A percentile compares a stretch with the other conserved stretches of the same genome.
Conservation (phyloP, 768 basidiomycete species). For the Trichaptum fuscoviolaceum region DNA sequence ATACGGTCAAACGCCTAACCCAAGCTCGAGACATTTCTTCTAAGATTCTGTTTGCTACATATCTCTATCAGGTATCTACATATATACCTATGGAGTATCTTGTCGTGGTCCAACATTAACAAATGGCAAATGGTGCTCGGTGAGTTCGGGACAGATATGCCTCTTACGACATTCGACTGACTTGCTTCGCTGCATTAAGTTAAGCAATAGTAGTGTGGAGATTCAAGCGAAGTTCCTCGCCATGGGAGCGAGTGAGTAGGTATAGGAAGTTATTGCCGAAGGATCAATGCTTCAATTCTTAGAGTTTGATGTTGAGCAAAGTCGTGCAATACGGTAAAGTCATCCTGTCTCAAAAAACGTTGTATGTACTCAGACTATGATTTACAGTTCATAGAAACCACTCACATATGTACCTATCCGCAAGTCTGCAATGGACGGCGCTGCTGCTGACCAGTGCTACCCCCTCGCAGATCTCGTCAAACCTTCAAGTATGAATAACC, state of each 20-base stretch:
- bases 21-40: too few relatives aligned
- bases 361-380: too few relatives aligned
- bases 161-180: neutral
- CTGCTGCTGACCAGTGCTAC: too few relatives aligned
- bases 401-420: too few relatives aligned
- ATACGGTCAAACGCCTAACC: too few relatives aligned
- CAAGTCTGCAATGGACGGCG: too few relatives aligned
- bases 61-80: too few relatives aligned
- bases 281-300: neutral
- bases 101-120: neutral
- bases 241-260: neutral
- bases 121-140: neutral
- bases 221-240: neutral
- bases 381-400: too few relatives aligned
- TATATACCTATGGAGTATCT: too few relatives aligned
- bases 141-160: neutral
- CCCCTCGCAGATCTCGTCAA: too few relatives aligned
- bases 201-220: neutral
- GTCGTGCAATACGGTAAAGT: neutral
- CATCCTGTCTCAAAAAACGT: neutral
- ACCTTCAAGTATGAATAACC: too few relatives aligned
- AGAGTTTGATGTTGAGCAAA: neutral
- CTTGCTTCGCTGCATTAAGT: neutral
- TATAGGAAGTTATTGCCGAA: neutral
- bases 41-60: too few relatives aligned